phyloP scores from a whole-genome alignment of 768 basidiomycete genomes.

The Mycena belliarum region DNA sequence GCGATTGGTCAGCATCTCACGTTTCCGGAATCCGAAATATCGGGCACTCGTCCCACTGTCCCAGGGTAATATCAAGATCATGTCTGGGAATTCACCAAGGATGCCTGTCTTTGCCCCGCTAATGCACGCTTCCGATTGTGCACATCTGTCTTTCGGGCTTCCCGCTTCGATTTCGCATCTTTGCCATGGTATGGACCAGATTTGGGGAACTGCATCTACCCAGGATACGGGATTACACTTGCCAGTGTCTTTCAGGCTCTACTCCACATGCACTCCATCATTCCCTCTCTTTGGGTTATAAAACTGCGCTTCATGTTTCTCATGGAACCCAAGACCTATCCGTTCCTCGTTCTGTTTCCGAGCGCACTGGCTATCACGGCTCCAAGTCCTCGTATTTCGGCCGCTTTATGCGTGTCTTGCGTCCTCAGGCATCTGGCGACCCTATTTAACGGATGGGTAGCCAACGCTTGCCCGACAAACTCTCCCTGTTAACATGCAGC shows the following conservation, averaged over 20 bases:
- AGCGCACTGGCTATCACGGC: constrained; percentile 7
- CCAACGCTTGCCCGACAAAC: constrained; percentile 2
- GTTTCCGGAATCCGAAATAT: too few relatives aligned
- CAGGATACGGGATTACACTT: not conserved
- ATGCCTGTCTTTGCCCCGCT: too few relatives aligned
- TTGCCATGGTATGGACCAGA: constrained; percentile 5
- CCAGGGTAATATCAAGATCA: too few relatives aligned
- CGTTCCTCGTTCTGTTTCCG: constrained; percentile 7
- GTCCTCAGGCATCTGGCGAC: constrained; percentile 3
- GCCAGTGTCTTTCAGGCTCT: not conserved
- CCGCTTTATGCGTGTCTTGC: constrained; percentile 9
- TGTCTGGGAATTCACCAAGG: too few relatives aligned
- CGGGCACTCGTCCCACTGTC: too few relatives aligned
- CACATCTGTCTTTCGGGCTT: constrained; percentile 1
- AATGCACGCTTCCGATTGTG: not conserved
- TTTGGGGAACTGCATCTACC: constrained; percentile 1
- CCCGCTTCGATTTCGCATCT: not conserved
- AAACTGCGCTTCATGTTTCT: not conserved
- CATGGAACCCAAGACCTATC: constrained; percentile 7
- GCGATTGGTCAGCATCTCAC: too few relatives aligned
- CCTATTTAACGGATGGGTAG: constrained; percentile 29
- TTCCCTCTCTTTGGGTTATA: constrained; percentile 2
- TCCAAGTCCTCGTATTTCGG: not conserved
- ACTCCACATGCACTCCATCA: constrained; percentile 13
- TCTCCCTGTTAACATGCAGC: constrained; percentile 44